These are phyloP conservation scores for Blepharisma japonicum DNA, from an alignment of 73 alveolate species.

Conservation along the genomic window DNA sequence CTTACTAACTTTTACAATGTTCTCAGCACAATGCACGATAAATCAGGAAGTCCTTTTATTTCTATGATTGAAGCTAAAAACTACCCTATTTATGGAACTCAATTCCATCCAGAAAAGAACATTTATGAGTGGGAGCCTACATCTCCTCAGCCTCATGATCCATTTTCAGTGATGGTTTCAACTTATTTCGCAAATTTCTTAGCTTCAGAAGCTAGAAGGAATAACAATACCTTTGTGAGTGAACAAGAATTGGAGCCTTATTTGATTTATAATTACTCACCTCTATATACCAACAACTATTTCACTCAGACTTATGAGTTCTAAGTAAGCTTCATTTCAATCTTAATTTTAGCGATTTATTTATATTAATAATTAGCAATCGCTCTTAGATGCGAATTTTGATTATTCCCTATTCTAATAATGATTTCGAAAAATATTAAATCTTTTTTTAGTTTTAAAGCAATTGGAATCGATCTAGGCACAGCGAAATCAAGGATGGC, in stretches of 20 bases:
- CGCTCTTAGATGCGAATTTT: neutral
- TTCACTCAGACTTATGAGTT: too few relatives aligned
- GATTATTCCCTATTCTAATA: neutral
- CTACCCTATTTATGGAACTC: conserved; percentile 58
- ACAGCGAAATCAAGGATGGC: neutral
- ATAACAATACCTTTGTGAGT: neutral
- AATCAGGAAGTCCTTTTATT: conserved; percentile 22
- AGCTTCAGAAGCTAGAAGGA: conserved; percentile 21
- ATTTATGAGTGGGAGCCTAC: conserved; percentile 38
- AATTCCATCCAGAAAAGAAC: conserved; percentile 67
- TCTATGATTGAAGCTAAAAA: conserved; percentile 50
- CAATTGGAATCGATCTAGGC: neutral
- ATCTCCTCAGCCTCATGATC: conserved; percentile 21
- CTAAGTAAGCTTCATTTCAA: too few relatives aligned
- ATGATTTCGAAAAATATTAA: neutral
- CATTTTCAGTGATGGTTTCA: conserved; percentile 28
- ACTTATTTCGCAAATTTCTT: conserved; percentile 32
- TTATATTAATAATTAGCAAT: neutral
- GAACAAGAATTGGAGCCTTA: neutral
- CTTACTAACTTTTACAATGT: conserved; percentile 30
- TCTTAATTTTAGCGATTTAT: too few relatives aligned
- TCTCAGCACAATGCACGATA: conserved; percentile 31
- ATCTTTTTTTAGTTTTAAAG: neutral
- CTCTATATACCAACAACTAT: too few relatives aligned
- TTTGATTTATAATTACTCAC: neutral